Percentiles rank a stretch among this genome's conserved stretches.
phyloP scores from a whole-genome alignment of 2,329 filamentous ascomycete genomes.

The Geosmithia flava region DNA sequence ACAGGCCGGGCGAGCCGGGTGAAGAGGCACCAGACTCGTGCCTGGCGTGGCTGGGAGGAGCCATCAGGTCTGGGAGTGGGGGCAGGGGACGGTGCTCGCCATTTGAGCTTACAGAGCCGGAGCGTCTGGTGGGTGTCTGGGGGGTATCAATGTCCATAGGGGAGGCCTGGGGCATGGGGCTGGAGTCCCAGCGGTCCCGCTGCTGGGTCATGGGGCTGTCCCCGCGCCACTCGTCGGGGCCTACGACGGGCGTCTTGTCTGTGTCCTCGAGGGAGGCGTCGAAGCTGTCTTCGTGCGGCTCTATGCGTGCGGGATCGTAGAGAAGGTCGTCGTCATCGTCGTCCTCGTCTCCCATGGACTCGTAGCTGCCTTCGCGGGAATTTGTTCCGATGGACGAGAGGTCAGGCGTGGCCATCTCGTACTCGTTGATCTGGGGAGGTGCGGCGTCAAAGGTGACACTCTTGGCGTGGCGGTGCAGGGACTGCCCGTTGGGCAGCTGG shows the following conservation, averaged over 20 bases:
- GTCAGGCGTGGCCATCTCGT: constrained; percentile 94
- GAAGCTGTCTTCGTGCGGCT: constrained; percentile 68
- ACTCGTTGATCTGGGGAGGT: constrained; percentile 91
- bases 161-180: constrained; percentile 48
- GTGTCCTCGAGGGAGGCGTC: constrained; percentile 92
- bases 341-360: constrained; percentile 67
- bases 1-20: constrained; percentile 49
- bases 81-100: constrained; percentile 76
- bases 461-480: constrained; percentile 76
- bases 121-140: constrained; percentile 42
- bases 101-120: constrained; percentile 65
- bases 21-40: constrained; percentile 30
- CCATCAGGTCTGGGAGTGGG: constrained; percentile 53
- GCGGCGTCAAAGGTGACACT: constrained; percentile 94
- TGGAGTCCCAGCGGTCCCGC: constrained; percentile 45
- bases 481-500: constrained; percentile 51
- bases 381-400: constrained; percentile 84
- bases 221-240: constrained; percentile 91
- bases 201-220: constrained; percentile 35
- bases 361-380: constrained; percentile 87
- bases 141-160: constrained; percentile 31
- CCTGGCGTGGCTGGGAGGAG: constrained; percentile 21
- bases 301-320: constrained; percentile 38
- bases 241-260: constrained; percentile 94
- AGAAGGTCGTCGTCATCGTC: constrained; percentile 46